Base-by-base conservation (phyloP, 345 rosid species). In the Noccaea caerulescens region DNA sequence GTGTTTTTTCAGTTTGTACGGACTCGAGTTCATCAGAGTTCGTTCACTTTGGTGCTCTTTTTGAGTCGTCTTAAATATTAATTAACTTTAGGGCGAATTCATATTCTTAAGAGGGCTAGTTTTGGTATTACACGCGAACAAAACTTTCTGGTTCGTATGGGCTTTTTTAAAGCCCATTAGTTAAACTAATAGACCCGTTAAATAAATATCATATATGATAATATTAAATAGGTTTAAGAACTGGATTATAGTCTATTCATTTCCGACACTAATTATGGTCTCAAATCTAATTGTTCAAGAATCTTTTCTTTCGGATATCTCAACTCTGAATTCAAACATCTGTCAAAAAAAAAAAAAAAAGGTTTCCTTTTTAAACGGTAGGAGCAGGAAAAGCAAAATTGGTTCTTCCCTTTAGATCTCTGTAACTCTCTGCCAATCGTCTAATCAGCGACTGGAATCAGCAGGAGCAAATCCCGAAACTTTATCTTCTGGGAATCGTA, bases 31-130 rank as follows among this genome's bases (percentile, higher is more conserved):
- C 23, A 10, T 7, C 2, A 0, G 23, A 11, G 44, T 52, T 73
- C 49, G 84, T 85, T 66, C 79, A 84, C 50, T 78, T 52, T 51
- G 13, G 6, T 4, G 3, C 41, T 52, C 23, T 38, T 51, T 9
- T 30, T 49, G 6, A 47, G 54, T 6, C 16, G 54, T 6, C 16
- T 32, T 58, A 1, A 23, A 6, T 41, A 1, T 43, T 33, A 30
- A 23, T 2, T 10, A 16, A 12, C 3, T 12, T 33, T 68, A 68
- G 44, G 72, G 52, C 10, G n/a, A n/a, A 55, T 0, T 30, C 1
- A 30, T n/a, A n/a, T n/a, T n/a, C n/a, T n/a, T 27, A 27, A 32
- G 4, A 61, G 25, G 44, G 43, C 25, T 54, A 54, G 20, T 42
- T 54, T 66, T 12, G 72, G 53, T 30, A 14, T 43, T 59, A 37